Percentiles rank a stretch among this genome's conserved stretches.
phyloP scores from a whole-genome alignment of 1,284 basidiomycete species.

The Schizophyllum commune region DNA sequence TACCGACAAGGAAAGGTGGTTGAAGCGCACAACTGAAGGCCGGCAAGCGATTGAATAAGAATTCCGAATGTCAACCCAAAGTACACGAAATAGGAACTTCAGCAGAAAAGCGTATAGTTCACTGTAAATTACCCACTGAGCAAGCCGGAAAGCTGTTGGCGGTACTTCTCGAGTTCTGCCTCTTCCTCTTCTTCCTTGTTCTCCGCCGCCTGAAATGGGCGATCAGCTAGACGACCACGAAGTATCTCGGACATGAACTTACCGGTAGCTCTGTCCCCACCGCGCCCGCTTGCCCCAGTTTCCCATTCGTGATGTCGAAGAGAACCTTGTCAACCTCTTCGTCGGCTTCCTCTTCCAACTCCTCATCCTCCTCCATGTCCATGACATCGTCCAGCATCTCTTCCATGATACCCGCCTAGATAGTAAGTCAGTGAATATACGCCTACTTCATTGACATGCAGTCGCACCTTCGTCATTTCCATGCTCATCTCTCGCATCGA shows the following conservation, averaged over 20 bases:
- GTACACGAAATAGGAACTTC: too few species aligned
- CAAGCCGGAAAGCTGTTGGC: slow-evolving; percentile 78
- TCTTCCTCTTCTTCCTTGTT: slow-evolving; percentile 76
- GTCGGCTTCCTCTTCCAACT: slow-evolving; percentile 94
- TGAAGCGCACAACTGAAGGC: too few species aligned
- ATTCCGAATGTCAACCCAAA: too few species aligned
- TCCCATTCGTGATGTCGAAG: slow-evolving; percentile 93
- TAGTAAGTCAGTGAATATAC: not conserved
- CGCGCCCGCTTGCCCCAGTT: slow-evolving; percentile 77
- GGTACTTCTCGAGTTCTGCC: slow-evolving; percentile 80
- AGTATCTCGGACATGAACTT: slow-evolving; percentile 23
- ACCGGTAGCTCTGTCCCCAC: slow-evolving; percentile 78
- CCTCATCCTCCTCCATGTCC: slow-evolving; percentile 87
- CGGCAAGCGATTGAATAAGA: too few species aligned
- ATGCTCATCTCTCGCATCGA: slow-evolving; percentile 97
- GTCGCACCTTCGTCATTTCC: slow-evolving; percentile 92
- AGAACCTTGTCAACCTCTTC: slow-evolving; percentile 96
- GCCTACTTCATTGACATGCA: slow-evolving; percentile 4
- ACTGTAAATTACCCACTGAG: slow-evolving; percentile 50
- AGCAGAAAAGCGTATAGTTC: too few species aligned
- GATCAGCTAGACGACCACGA: not conserved
- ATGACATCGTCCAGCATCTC: slow-evolving; percentile 90
- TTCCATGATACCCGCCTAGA: slow-evolving; percentile 85
- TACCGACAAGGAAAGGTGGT: too few species aligned
- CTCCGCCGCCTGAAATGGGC: slow-evolving; percentile 35